phyloP scores from a whole-genome alignment of 345 rosid genomes.

The Citrus maxima region DNA sequence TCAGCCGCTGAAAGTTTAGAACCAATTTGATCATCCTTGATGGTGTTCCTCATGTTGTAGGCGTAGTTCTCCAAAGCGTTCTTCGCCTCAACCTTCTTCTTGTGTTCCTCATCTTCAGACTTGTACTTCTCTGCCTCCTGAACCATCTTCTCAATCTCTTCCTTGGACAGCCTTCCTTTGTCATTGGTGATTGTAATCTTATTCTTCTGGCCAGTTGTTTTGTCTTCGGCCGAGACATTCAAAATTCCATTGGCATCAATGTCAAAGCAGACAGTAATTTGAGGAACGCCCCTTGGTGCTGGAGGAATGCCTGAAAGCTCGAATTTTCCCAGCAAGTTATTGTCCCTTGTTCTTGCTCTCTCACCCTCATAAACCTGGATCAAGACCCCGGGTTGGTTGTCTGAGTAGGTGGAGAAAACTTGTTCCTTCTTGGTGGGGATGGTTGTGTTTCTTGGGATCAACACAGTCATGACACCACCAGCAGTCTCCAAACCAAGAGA shows the following conservation, averaged over 20 bases:
- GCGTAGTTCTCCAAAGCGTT: conserved; percentile 45
- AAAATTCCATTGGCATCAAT: conserved; percentile 36
- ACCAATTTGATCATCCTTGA: conserved; percentile 53
- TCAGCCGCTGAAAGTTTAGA: conserved; percentile 45
- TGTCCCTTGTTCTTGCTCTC: conserved; percentile 27
- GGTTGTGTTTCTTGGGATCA: conserved; percentile 36
- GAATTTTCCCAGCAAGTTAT: conserved; percentile 38
- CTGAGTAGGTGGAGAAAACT: conserved; percentile 30
- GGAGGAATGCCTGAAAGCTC: conserved; percentile 47
- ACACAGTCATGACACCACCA: conserved; percentile 39
- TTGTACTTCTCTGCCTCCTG: conserved; percentile 67
- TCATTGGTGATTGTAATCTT: conserved; percentile 65
- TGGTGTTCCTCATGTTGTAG: conserved; percentile 60
- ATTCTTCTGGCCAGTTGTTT: conserved; percentile 67
- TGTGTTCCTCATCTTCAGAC: conserved; percentile 57
- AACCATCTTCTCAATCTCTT: conserved; percentile 65
- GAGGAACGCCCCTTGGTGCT: conserved; percentile 39
- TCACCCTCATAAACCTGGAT: conserved; percentile 31
- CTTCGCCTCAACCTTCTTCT: conserved; percentile 66
- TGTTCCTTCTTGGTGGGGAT: conserved; percentile 35
- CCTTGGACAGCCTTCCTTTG: conserved; percentile 57
- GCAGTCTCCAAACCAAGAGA: conserved; percentile 40
- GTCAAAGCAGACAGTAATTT: conserved; percentile 14
- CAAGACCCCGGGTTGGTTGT: conserved; percentile 30
- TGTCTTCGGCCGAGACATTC: conserved; percentile 64